A percentile compares a stretch with the other conserved stretches of the same genome.
These are phyloP conservation scores for Bertia moriformis DNA, from an alignment of 2,329 filamentous ascomycete species.

Conservation along the genomic window DNA sequence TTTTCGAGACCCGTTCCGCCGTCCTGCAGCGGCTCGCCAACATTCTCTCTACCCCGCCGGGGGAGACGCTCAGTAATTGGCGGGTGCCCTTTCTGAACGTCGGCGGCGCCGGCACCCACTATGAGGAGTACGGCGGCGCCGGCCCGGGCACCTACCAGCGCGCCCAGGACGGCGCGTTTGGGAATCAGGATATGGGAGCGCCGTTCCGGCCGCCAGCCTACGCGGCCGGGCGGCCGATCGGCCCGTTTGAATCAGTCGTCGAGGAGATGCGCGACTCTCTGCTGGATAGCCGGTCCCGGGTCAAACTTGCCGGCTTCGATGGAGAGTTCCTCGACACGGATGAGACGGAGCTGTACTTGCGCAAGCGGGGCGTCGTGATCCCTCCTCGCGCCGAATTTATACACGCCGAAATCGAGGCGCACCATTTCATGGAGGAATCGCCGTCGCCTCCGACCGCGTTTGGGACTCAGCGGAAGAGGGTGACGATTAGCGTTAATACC, in stretches of 20 bases:
- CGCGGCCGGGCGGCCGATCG: conserved; percentile 23
- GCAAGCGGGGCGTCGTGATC: conserved; percentile 45
- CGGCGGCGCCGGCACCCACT: conserved; percentile 56
- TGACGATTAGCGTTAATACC: conserved; percentile 12
- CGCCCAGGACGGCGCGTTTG: conserved; percentile 8
- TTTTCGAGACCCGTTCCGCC: conserved; percentile 35
- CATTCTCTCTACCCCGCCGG: conserved; percentile 4
- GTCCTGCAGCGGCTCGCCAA: conserved; percentile 28
- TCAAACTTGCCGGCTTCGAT: conserved; percentile 45
- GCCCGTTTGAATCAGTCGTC: conserved; percentile 28
- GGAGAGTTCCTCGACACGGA: conserved; percentile 66
- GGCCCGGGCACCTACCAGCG: neutral
- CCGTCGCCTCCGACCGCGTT: neutral
- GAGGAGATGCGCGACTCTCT: conserved; percentile 23
- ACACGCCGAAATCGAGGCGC: conserved; percentile 36
- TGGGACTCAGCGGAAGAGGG: neutral
- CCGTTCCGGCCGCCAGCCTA: conserved; percentile 11
- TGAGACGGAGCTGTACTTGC: conserved; percentile 64
- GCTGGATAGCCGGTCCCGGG: conserved; percentile 30
- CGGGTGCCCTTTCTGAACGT: conserved; percentile 48
- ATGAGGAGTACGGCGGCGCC: conserved; percentile 16
- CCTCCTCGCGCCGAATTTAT: conserved; percentile 45
- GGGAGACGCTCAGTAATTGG: conserved; percentile 39
- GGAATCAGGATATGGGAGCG: conserved; percentile 19
- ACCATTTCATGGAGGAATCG: conserved; percentile 20